phyloP scores from a whole-genome alignment of 176 grass and related monocot species.

The Carex cristatella region DNA sequence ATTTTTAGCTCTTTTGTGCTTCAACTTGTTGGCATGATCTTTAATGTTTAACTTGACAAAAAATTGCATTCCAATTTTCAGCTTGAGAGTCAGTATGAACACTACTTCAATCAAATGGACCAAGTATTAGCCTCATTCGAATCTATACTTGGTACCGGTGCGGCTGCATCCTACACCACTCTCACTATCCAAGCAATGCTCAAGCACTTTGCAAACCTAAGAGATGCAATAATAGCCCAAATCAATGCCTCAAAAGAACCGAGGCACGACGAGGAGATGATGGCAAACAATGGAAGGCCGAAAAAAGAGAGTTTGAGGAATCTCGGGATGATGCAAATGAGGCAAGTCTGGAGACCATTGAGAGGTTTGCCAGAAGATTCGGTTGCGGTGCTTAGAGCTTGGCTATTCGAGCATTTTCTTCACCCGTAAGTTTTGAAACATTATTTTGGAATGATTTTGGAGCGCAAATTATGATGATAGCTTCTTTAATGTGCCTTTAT shows the following conservation, averaged over 20 bases:
- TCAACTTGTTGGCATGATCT: not conserved
- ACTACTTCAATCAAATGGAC: slow-evolving; percentile 64
- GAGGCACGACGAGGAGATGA: not conserved
- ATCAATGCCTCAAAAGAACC: slow-evolving; percentile 21
- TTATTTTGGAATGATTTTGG: not conserved
- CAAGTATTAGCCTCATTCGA: slow-evolving; percentile 68
- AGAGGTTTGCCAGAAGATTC: slow-evolving; percentile 76
- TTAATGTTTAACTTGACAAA: not conserved
- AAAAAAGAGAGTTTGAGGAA: slow-evolving; percentile 38
- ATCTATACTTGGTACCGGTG: slow-evolving; percentile 41
- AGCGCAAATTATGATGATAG: not conserved
- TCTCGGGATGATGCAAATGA: slow-evolving; percentile 45
- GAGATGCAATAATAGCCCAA: slow-evolving; percentile 53
- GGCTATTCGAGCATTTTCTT: slow-evolving; percentile 94
- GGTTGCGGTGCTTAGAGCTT: slow-evolving; percentile 67
- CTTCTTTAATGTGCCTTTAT: not conserved
- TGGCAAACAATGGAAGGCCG: slow-evolving; percentile 17
- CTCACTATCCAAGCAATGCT: slow-evolving; percentile 90
- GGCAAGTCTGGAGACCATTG: slow-evolving; percentile 66
- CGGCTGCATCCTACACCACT: slow-evolving; percentile 56
- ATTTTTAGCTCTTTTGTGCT: no score
- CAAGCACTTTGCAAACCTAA: slow-evolving; percentile 73
- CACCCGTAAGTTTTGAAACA: slow-evolving; percentile 59
- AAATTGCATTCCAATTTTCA: slow-evolving; percentile 25
- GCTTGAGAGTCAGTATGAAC: slow-evolving; percentile 70